Conservation (phyloP, 1,139 yeast genomes). For the Saccharomyces hybrid region DNA sequence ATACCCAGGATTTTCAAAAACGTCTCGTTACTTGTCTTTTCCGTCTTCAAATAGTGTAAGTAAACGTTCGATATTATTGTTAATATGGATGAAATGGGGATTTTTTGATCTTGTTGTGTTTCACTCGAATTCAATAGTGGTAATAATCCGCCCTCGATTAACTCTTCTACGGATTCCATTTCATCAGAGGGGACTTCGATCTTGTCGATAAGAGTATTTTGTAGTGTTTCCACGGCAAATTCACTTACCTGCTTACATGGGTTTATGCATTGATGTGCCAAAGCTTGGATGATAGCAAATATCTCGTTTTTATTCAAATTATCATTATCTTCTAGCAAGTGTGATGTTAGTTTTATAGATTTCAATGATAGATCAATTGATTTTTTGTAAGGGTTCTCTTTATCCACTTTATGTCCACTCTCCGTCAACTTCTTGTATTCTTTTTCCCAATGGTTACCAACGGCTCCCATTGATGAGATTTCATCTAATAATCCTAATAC, state of each 20-base stretch:
- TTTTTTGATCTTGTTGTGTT: conserved; percentile 44
- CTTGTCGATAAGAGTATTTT: conserved; percentile 38
- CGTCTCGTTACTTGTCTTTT: conserved; percentile 37
- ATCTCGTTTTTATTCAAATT: conserved; percentile 25
- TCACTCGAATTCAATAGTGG: conserved; percentile 54
- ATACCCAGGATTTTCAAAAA: conserved; percentile 43
- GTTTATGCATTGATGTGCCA: conserved; percentile 83
- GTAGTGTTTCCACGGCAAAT: conserved; percentile 53
- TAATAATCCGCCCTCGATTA: conserved; percentile 67
- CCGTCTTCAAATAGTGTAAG: conserved; percentile 46
- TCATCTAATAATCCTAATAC: conserved; percentile 70
- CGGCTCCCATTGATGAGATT: conserved; percentile 73
- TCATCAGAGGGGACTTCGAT: conserved; percentile 29
- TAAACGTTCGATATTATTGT: conserved; percentile 65
- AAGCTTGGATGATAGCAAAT: conserved; percentile 55
- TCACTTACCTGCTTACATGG: conserved; percentile 74
- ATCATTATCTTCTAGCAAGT: conserved; percentile 34
- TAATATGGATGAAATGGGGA: conserved; percentile 44
- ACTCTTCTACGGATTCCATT: conserved; percentile 38
- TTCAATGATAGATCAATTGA: conserved; percentile 52
- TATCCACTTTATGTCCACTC: conserved; percentile 38
- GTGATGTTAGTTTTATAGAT: conserved; percentile 55
- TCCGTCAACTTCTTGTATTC: conserved; percentile 41
- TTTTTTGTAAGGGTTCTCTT: conserved; percentile 45
- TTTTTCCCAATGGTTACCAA: conserved; percentile 72